phyloP scores from a whole-genome alignment of 2,329 filamentous ascomycete species.

The Penicillium digitatum region DNA sequence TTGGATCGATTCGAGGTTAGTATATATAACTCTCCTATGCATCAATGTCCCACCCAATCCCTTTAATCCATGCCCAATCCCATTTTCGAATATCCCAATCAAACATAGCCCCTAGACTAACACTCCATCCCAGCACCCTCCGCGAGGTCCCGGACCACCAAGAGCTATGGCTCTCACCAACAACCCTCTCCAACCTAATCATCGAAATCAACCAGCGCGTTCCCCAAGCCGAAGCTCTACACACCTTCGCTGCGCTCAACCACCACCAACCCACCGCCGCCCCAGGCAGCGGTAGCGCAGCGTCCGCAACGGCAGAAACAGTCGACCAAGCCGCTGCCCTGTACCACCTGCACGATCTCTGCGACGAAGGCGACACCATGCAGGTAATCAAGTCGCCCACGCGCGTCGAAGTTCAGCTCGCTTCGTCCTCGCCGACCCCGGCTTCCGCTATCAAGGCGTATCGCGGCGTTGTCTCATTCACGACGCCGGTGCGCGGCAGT shows the following conservation, averaged over 20 bases:
- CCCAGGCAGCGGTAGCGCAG: constrained; percentile 41
- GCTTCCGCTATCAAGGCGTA: constrained; percentile 19
- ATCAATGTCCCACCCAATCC: not conserved
- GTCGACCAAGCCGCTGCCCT: constrained; percentile 65
- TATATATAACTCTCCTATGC: constrained; percentile 1
- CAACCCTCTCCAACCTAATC: constrained; percentile 81
- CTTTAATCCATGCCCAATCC: not conserved
- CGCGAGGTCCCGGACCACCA: constrained; percentile 59
- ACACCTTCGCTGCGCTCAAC: constrained; percentile 19
- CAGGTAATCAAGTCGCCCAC: constrained; percentile 64
- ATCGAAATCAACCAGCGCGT: constrained; percentile 87
- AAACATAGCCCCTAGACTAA: constrained; percentile 10
- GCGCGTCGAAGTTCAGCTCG: constrained; percentile 53
- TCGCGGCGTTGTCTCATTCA: constrained; percentile 30
- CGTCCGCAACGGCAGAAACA: constrained; percentile 47
- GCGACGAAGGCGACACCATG: constrained; percentile 60
- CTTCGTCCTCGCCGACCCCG: constrained; percentile 14
- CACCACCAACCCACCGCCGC: constrained; percentile 18
- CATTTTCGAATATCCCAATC: not conserved
- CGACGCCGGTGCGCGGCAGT: constrained; percentile 12
- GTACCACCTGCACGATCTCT: constrained; percentile 60
- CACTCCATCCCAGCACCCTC: constrained; percentile 24
- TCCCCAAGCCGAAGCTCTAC: constrained; percentile 32
- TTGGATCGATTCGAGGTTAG: constrained; percentile 39
- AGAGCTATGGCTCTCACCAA: constrained; percentile 82